phyloP scores from a whole-genome alignment of 371 early-diverging fungal species.

The Mortierella sp. region DNA sequence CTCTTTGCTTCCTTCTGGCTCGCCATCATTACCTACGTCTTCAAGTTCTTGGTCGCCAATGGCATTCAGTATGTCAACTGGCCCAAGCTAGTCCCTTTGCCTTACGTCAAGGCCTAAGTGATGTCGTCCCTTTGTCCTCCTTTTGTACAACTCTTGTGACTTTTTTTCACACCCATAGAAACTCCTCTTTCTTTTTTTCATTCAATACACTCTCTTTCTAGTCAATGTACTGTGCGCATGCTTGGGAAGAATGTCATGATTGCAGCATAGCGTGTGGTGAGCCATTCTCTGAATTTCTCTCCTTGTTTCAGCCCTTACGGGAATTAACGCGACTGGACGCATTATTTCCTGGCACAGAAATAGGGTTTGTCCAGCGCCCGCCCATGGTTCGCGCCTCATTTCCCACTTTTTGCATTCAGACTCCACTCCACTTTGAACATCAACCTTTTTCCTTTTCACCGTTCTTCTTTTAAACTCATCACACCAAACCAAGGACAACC shows the following conservation, averaged over 20 bases:
- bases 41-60: conserved; percentile 33
- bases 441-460: conserved; percentile 3
- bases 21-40: conserved; percentile 29
- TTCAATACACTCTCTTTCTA: too few species aligned
- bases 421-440: neutral
- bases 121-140: neutral
- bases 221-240: too few species aligned
- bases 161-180: neutral
- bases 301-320: neutral
- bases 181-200: neutral
- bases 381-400: neutral
- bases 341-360: conserved; percentile 6
- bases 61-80: conserved; percentile 54
- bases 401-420: neutral
- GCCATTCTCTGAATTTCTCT: too few species aligned
- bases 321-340: neutral
- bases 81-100: conserved; percentile 47
- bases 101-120: neutral
- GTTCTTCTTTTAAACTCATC: neutral
- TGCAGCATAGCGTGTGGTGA: too few species aligned
- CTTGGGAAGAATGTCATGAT: too few species aligned
- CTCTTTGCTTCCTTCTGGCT: conserved; percentile 48
- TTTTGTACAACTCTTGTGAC: neutral
- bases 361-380: neutral
- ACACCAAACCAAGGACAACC: neutral